phyloP scores from a whole-genome alignment of 129 eudicot genomes.

The Centella asiatica region DNA sequence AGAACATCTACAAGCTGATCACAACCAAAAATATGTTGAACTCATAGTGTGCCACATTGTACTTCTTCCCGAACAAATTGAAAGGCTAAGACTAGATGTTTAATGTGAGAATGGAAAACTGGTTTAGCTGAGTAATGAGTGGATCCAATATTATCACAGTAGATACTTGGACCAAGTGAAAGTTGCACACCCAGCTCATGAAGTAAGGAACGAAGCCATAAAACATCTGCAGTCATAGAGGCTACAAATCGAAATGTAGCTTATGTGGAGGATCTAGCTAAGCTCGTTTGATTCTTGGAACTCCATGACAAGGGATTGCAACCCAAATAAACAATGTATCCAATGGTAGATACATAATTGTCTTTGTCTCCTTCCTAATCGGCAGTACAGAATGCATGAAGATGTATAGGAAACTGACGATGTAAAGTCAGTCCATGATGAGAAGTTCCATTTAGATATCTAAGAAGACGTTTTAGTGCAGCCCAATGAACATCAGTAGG shows the following conservation, averaged over 20 bases:
- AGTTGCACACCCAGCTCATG: not conserved
- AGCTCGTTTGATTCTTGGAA: not conserved
- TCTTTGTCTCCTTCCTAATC: not conserved
- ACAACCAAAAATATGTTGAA: not conserved
- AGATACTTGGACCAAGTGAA: not conserved
- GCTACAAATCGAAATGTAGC: not conserved
- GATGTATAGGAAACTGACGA: not conserved
- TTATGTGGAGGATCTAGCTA: not conserved
- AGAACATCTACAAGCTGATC: not conserved
- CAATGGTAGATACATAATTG: not conserved
- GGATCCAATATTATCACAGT: not conserved
- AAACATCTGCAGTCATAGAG: not conserved
- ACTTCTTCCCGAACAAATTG: not conserved
- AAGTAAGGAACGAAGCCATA: not conserved
- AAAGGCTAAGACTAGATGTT: not conserved
- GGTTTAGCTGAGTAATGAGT: not conserved
- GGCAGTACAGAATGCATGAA: not conserved
- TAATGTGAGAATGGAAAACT: not conserved
- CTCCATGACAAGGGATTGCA: not conserved
- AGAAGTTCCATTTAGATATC: not conserved
- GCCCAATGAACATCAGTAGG: not conserved
- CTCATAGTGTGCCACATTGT: not conserved
- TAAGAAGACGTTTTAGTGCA: no score
- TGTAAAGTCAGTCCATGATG: not conserved
- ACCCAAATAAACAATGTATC: not conserved